These are phyloP conservation scores for Bimuria novae-zelandiae DNA, from an alignment of 2,329 filamentous ascomycete genomes.

Conservation along the genomic window DNA sequence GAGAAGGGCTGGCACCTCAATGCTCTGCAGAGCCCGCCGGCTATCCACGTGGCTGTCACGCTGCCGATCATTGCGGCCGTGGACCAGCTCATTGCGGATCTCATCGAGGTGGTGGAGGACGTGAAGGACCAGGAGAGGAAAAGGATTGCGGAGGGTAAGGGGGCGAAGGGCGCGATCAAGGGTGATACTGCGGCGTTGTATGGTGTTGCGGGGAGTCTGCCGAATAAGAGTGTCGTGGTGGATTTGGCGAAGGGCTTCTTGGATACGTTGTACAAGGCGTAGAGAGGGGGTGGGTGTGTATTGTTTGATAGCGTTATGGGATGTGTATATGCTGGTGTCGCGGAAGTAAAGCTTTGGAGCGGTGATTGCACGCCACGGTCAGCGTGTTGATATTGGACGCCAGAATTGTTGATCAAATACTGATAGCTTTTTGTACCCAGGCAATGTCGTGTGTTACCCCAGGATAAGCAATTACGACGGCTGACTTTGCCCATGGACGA, in stretches of 20 bases:
- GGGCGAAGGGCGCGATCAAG: conserved; percentile 60
- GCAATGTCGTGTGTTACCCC: too few relatives aligned
- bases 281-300: neutral
- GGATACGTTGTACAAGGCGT: conserved; percentile 90
- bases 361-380: too few relatives aligned
- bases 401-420: too few relatives aligned
- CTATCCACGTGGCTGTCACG: conserved; percentile 93
- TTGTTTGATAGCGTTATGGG: neutral
- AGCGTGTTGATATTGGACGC: too few relatives aligned
- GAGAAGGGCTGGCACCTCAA: conserved; percentile 93
- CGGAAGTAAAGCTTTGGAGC: too few relatives aligned
- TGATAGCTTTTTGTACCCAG: too few relatives aligned
- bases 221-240: conserved; percentile 93
- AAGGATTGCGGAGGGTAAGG: conserved; percentile 70
- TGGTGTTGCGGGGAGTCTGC: conserved; percentile 90
- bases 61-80: conserved; percentile 81
- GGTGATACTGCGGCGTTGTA: conserved; percentile 89
- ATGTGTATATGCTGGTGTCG: too few relatives aligned
- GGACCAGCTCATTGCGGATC: conserved; percentile 76
- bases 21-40: conserved; percentile 86
- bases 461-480: neutral
- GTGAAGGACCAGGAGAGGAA: conserved; percentile 83
- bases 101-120: conserved; percentile 63
- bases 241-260: conserved; percentile 89
- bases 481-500: neutral